Evolutionary conservation across 805 yeast species (phyloP).

Genomic region (Nakazawaea anatomiae): DNA sequence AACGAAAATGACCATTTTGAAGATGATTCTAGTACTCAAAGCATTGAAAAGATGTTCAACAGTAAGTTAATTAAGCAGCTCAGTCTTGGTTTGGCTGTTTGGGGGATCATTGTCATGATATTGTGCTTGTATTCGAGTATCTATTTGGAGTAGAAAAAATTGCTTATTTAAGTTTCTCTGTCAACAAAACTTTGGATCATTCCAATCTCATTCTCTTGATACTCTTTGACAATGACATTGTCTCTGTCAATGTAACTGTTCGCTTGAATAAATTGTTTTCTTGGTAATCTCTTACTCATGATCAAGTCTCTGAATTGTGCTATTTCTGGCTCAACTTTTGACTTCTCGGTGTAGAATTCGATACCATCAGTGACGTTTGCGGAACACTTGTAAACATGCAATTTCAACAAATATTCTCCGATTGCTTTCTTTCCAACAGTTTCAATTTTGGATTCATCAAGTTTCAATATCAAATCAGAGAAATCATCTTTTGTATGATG

Average conservation of each 20-base stretch:
- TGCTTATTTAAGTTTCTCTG: slow-evolving; percentile 29
- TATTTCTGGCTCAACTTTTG: slow-evolving; percentile 60
- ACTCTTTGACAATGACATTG: slow-evolving; percentile 56
- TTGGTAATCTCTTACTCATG: slow-evolving; percentile 67
- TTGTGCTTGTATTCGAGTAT: slow-evolving; percentile 47
- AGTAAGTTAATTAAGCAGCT: slow-evolving; percentile 3
- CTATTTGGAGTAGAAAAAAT: slow-evolving; percentile 22
- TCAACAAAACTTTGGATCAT: slow-evolving; percentile 75
- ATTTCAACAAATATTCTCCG: slow-evolving; percentile 59
- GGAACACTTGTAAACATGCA: slow-evolving; percentile 76
- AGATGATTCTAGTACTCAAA: slow-evolving; percentile 16
- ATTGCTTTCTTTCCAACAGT: slow-evolving; percentile 70
- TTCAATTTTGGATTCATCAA: slow-evolving; percentile 59
- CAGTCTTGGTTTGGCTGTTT: slow-evolving; percentile 37
- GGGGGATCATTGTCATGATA: slow-evolving; percentile 52
- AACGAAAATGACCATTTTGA: slow-evolving; percentile 3
- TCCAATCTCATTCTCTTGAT: slow-evolving; percentile 67
- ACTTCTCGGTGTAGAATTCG: slow-evolving; percentile 56
- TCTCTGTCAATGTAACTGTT: slow-evolving; percentile 50
- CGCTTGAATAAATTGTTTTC: slow-evolving; percentile 81
- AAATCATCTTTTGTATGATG: slow-evolving; percentile 40
- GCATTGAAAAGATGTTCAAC: slow-evolving; percentile 3
- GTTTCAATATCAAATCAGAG: slow-evolving; percentile 53
- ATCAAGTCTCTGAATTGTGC: slow-evolving; percentile 64
- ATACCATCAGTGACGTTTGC: slow-evolving; percentile 66